Conservation (phyloP, 2,329 filamentous ascomycete species). For the Pseudogymnoascus sp. region DNA sequence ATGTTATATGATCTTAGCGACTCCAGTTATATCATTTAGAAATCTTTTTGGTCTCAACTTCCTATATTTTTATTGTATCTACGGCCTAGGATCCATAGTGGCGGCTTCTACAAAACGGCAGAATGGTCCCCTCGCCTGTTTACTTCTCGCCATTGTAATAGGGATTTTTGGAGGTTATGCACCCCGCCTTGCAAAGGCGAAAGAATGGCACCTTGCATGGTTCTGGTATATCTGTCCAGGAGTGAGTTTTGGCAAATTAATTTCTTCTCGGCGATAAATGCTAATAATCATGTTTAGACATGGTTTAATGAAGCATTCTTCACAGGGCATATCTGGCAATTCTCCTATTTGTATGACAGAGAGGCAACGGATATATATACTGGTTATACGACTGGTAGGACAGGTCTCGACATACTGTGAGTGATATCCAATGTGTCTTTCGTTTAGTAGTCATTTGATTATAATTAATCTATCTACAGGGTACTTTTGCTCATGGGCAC, state of each 20-base stretch:
- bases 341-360: no score
- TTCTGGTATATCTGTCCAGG: not conserved
- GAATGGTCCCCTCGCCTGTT: not conserved
- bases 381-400: no score
- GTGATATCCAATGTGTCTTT: no score
- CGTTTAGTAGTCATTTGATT: no score
- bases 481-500: no score
- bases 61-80: not conserved
- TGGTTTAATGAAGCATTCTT: not conserved
- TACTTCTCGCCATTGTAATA: not conserved
- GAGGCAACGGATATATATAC: no score
- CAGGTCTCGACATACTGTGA: no score
- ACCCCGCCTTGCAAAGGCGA: not conserved
- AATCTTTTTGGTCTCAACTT: not conserved
- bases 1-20: not conserved
- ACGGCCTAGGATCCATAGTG: not conserved
- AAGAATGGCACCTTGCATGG: not conserved
- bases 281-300: not conserved
- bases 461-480: no score
- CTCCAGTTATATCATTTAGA: not conserved
- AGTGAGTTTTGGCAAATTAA: not conserved
- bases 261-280: not conserved
- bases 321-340: no score
- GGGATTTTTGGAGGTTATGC: not conserved
- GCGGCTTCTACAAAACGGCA: not conserved